Evolutionary conservation across 2,329 filamentous ascomycete genomes (phyloP).

Genomic region (Pyrenophora graminea): DNA sequence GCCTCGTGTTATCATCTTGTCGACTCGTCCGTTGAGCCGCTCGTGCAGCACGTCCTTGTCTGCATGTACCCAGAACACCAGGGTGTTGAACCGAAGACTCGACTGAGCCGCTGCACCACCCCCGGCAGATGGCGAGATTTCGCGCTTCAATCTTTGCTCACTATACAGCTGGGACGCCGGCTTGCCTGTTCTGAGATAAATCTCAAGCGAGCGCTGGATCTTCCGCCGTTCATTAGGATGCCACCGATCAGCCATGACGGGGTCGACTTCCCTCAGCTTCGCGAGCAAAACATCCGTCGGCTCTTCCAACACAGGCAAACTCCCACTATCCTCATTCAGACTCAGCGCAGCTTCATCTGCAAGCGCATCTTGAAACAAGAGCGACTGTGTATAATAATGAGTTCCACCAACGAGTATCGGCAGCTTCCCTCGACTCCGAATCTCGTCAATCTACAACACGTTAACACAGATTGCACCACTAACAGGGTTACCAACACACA

Average conservation of each 20-base stretch:
- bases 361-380: constrained; percentile 78
- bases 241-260: constrained; percentile 86
- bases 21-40: constrained; percentile 76
- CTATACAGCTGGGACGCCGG: constrained; percentile 85
- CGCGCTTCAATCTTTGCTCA: constrained; percentile 61
- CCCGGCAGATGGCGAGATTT: constrained; percentile 26
- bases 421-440: constrained; percentile 74
- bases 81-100: constrained; percentile 58
- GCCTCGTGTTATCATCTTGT: constrained; percentile 76
- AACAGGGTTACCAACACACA: too few relatives aligned
- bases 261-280: constrained; percentile 79
- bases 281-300: constrained; percentile 72
- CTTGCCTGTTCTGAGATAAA: constrained; percentile 80
- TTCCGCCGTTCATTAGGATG: constrained; percentile 92
- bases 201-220: constrained; percentile 86
- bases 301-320: constrained; percentile 72
- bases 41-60: constrained; percentile 68
- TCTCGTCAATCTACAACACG: constrained; percentile 67
- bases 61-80: constrained; percentile 88
- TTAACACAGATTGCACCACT: not conserved
- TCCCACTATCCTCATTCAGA: constrained; percentile 26
- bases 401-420: constrained; percentile 94
- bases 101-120: constrained; percentile 2
- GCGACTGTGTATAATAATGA: constrained; percentile 89
- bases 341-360: constrained; percentile 53